Evolutionary conservation across 352 stramenopile species (phyloP).

Genomic region (Pythium chondricola): DNA sequence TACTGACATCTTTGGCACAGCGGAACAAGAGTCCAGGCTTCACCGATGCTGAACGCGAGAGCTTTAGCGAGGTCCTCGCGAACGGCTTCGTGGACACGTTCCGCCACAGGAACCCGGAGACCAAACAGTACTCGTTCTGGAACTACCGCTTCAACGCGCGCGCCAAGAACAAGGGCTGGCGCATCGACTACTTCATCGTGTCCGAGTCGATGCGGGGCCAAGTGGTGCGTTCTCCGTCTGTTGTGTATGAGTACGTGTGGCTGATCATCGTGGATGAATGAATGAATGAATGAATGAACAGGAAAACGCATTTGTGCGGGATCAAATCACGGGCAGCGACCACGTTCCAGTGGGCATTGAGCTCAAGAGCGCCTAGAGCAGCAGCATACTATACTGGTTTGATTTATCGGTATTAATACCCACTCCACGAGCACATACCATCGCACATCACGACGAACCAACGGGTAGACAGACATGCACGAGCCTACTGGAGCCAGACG

Average conservation of each 20-base stretch:
- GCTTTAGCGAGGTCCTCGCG: slow-evolving; percentile 54
- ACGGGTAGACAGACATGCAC: too few species aligned
- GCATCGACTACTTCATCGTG: slow-evolving; percentile 80
- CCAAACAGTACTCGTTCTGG: slow-evolving; percentile 73
- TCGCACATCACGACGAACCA: too few species aligned
- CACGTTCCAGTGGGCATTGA: slow-evolving; percentile 74
- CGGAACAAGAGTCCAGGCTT: slow-evolving; percentile 72
- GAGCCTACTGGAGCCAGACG: too few species aligned
- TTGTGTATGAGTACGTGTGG: background rate
- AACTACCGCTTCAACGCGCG: slow-evolving; percentile 75
- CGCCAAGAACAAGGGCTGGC: slow-evolving; percentile 84
- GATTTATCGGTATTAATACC: too few species aligned
- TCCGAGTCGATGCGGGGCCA: slow-evolving; percentile 45
- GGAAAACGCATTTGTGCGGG: slow-evolving; percentile 48
- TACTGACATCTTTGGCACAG: too few species aligned
- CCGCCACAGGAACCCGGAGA: slow-evolving; percentile 53
- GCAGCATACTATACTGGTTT: too few species aligned
- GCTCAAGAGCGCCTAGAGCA: too few species aligned
- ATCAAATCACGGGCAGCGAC: slow-evolving; percentile 62
- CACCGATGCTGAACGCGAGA: slow-evolving; percentile 73
- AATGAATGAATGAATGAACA: slow-evolving; percentile 23
- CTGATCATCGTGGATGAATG: background rate
- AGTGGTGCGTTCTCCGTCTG: slow-evolving; percentile 37
- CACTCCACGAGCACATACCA: too few species aligned
- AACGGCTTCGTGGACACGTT: slow-evolving; percentile 75